Conservation (phyloP, 2,329 filamentous ascomycete species). For the Penicillium thymicola region DNA sequence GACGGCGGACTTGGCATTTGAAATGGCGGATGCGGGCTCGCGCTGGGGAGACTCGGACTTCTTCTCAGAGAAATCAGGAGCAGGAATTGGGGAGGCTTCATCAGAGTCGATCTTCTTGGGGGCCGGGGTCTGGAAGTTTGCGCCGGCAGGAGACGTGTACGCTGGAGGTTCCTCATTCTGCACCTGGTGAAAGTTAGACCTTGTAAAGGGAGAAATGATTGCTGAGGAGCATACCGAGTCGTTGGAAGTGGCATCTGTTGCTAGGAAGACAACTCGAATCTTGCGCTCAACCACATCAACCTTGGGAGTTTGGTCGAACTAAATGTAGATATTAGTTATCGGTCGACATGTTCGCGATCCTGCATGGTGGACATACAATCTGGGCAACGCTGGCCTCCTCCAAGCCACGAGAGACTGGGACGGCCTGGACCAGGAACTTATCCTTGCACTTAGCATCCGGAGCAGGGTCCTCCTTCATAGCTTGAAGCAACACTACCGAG, state of each 20-base stretch:
- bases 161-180: conserved; percentile 49
- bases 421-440: conserved; percentile 96
- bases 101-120: conserved; percentile 39
- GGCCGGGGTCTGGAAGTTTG: conserved; percentile 46
- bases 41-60: conserved; percentile 42
- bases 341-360: conserved; percentile 4
- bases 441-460: conserved; percentile 86
- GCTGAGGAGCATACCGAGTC: conserved; percentile 32
- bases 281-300: conserved; percentile 83
- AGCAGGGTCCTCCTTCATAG: conserved; percentile 93
- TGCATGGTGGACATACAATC: conserved; percentile 59
- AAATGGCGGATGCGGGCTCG: conserved; percentile 32
- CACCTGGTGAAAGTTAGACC: conserved; percentile 21
- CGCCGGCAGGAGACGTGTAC: conserved; percentile 56
- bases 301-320: conserved; percentile 79
- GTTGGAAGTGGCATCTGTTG: conserved; percentile 53
- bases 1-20: conserved; percentile 46
- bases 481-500: conserved; percentile 78
- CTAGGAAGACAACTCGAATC: conserved; percentile 85
- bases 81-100: conserved; percentile 32
- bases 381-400: conserved; percentile 76
- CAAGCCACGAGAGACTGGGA: conserved; percentile 76
- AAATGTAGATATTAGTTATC: conserved; percentile 18
- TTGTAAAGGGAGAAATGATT: not conserved
- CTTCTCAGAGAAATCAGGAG: conserved; percentile 37